phyloP scores from a whole-genome alignment of 2,329 filamentous ascomycete genomes.

The Sarocladium brachiariae region DNA sequence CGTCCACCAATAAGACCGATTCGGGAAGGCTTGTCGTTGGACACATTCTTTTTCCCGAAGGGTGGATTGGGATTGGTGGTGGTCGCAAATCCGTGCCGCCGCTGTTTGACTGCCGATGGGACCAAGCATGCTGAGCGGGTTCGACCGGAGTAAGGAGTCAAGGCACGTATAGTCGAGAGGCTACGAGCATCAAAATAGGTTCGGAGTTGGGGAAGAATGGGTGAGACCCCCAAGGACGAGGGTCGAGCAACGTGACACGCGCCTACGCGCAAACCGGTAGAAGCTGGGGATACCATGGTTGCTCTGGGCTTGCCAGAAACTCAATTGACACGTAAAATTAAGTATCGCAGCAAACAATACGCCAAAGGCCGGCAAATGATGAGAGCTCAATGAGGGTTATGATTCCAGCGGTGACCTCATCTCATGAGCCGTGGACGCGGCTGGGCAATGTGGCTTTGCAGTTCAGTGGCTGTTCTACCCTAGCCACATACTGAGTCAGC shows the following conservation, averaged over 20 bases:
- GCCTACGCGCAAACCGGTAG: not conserved
- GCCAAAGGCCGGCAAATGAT: not conserved
- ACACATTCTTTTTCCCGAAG: constrained; percentile 79
- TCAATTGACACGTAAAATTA: not conserved
- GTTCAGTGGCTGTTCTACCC: not conserved
- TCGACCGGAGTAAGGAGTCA: not conserved
- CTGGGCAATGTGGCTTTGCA: not conserved
- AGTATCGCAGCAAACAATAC: not conserved
- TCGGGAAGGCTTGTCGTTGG: constrained; percentile 70
- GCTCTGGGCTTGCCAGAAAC: not conserved
- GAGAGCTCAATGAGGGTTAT: not conserved
- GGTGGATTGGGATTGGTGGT: constrained; percentile 67
- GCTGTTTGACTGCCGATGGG: constrained; percentile 12
- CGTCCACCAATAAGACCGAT: constrained; percentile 86
- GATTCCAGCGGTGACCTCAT: not conserved
- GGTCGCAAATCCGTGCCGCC: constrained; percentile 16
- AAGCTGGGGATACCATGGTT: not conserved
- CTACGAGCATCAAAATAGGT: not conserved
- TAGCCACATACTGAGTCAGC: not conserved
- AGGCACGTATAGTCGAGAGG: not conserved
- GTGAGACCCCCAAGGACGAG: not conserved
- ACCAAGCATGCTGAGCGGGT: not conserved
- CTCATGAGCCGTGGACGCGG: not conserved
- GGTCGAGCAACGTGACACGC: not conserved
- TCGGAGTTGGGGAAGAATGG: not conserved